phyloP scores from a whole-genome alignment of 257 asterid genomes.

The Salvia hispanica region DNA sequence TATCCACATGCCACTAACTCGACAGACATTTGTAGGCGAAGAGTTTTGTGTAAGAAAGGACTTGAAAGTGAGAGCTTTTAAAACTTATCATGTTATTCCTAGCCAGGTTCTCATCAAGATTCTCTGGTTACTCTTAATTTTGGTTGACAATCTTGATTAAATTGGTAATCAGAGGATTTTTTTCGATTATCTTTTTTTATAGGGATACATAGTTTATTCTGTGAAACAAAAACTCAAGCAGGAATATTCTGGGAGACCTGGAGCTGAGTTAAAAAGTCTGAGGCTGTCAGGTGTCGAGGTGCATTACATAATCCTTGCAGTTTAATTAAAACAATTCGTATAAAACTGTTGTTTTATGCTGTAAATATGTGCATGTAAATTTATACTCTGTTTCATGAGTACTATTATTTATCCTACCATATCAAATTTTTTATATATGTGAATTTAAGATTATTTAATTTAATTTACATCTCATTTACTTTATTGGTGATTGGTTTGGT shows the following conservation, averaged over 20 bases:
- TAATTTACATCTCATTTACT: neutral
- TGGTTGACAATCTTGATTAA: neutral
- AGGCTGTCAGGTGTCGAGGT: slow-evolving; percentile 88
- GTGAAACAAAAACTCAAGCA: slow-evolving; percentile 80
- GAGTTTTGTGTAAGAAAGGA: slow-evolving; percentile 73
- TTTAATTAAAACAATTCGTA: neutral
- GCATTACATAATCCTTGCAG: slow-evolving; percentile 26
- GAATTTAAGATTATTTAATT: neutral
- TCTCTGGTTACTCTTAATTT: slow-evolving; percentile 10
- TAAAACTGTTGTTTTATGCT: neutral
- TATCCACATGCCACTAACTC: slow-evolving; percentile 1
- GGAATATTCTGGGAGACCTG: slow-evolving; percentile 69
- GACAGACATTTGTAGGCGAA: slow-evolving; percentile 61
- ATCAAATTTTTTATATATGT: no score
- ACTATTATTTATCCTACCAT: neutral
- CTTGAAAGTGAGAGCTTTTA: slow-evolving; percentile 85
- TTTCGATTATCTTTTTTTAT: slow-evolving; percentile 6
- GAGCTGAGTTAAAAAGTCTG: slow-evolving; percentile 68
- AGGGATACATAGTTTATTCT: slow-evolving; percentile 89
- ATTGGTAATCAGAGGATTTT: slow-evolving; percentile 9
- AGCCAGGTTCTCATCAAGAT: slow-evolving; percentile 68
- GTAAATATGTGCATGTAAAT: neutral
- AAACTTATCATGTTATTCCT: slow-evolving; percentile 81
- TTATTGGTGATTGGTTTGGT: slow-evolving; percentile 1
- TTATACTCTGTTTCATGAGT: neutral